Evolutionary conservation across 768 basidiomycete genomes (phyloP).

Genomic region (Rhodosporidiobolus odoratus): DNA sequence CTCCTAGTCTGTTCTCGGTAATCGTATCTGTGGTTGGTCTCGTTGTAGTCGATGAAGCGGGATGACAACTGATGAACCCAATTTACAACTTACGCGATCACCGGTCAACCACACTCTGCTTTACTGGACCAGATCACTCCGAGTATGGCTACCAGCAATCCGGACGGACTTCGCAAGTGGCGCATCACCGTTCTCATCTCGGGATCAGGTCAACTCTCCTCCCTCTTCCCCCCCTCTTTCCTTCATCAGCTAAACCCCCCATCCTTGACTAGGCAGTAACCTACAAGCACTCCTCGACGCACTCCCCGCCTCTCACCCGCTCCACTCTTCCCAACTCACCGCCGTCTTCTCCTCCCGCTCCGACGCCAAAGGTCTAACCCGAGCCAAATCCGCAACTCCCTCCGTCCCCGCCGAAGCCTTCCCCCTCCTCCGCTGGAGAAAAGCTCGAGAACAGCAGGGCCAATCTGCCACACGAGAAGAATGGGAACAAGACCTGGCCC

Average conservation of each 20-base stretch:
- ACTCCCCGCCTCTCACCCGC: slow-evolving; percentile 53
- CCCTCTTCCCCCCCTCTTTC: background rate
- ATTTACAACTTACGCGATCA: too few relatives aligned
- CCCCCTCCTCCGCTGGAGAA: slow-evolving; percentile 76
- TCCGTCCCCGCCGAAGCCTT: slow-evolving; percentile 77
- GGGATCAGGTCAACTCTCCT: slow-evolving; percentile 54
- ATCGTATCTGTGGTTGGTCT: too few relatives aligned
- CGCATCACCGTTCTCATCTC: slow-evolving; percentile 59
- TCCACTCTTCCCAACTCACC: slow-evolving; percentile 65
- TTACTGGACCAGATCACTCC: background rate
- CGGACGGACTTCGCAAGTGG: slow-evolving; percentile 15
- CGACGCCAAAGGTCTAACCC: slow-evolving; percentile 76
- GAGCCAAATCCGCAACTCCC: slow-evolving; percentile 59
- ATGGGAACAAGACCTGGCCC: slow-evolving; percentile 74
- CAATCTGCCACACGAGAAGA: slow-evolving; percentile 63
- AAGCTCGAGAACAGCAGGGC: slow-evolving; percentile 48
- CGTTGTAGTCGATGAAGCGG: too few relatives aligned
- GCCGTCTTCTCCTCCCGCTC: slow-evolving; percentile 89
- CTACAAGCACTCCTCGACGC: slow-evolving; percentile 94
- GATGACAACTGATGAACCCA: too few relatives aligned
- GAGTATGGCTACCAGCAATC: background rate
- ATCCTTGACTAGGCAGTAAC: slow-evolving; percentile 67
- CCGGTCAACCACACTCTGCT: too few relatives aligned
- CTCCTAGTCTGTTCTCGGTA: background rate
- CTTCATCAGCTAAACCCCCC: background rate